phyloP scores from a whole-genome alignment of 345 rosid genomes.

The Salix koriyanagi region DNA sequence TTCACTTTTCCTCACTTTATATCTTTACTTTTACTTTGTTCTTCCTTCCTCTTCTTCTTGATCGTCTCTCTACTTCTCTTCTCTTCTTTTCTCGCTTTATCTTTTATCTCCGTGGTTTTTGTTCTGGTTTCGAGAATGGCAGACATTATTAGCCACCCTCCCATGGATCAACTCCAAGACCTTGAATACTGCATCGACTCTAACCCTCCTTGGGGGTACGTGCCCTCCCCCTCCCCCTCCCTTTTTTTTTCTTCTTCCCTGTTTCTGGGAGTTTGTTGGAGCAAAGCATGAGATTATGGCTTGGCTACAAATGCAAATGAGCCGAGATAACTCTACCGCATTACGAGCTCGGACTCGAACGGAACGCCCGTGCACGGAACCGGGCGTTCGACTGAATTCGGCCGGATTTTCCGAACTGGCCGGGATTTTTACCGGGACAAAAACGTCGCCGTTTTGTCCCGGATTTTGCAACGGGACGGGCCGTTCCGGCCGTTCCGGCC shows the following conservation, averaged over 20 bases:
- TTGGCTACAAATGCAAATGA: too few species aligned
- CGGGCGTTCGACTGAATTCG: too few species aligned
- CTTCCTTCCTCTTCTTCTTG: slow-evolving; percentile 5
- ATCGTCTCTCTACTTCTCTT: slow-evolving; percentile 1
- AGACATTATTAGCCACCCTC: slow-evolving; percentile 27
- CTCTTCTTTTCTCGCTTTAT: too few species aligned
- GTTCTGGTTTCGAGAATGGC: slow-evolving; percentile 16
- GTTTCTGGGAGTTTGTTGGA: too few species aligned
- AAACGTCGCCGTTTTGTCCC: too few species aligned
- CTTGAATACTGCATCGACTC: slow-evolving; percentile 36
- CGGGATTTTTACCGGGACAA: too few species aligned
- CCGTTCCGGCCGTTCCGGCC: too few species aligned
- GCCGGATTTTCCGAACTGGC: too few species aligned
- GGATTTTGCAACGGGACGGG: too few species aligned
- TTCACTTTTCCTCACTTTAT: slow-evolving; percentile 38
- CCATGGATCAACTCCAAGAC: slow-evolving; percentile 38
- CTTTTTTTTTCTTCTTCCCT: too few species aligned
- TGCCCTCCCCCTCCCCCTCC: background rate
- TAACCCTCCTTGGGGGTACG: slow-evolving; percentile 38
- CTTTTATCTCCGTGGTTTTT: background rate
- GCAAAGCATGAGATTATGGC: too few species aligned
- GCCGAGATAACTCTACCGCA: background rate
- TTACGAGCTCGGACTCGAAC: background rate
- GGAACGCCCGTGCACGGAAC: accelerated
- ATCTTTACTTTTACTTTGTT: slow-evolving; percentile 46